Base-by-base conservation (phyloP, 225 moss, liverwort and hornwort genomes). In the Pseudisothecium myosuroides region DNA sequence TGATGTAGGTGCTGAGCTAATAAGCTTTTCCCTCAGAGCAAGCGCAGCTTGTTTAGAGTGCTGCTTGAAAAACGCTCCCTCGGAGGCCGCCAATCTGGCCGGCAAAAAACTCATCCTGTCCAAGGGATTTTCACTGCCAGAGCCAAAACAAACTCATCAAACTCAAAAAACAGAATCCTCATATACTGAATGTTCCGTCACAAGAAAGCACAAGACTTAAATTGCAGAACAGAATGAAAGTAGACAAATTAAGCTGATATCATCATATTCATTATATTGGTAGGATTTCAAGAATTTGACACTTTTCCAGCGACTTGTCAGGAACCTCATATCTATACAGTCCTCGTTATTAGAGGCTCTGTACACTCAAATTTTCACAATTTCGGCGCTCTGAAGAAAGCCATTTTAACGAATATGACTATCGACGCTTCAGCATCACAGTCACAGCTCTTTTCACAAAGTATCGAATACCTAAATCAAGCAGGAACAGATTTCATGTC, bases 11-110 rank as follows among this genome's bases (percentile, higher is more conserved):
- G 61, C 43, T n/a, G 92, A 89, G 45, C 87, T 90, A 49, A 90
- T 89, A 58, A 96, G 85, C 86, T 97, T 97, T 87, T 96, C 92
- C 91, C 92, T 95, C 69, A 97, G 78, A 60, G 93, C 88, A 90
- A 94, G 92, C 28, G 92, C 92, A 67, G 90, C 97, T 93, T 95
- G 88, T 84, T 97, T 97, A 26, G 97, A 97, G 88, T 95, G 93
- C 72, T 97, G 94, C 65, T 90, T 95, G 91, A 97, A 97, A 80
- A 92, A 97, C 2, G 95, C 95, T 34, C 96, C 96, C 94, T 97
- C 96, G 3, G 92, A 94, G 84, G 96, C 96, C 54, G 97, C 97
- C 86, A 96, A 90, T 91, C 97, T 90, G 60, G 95, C 93, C 22
- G 93, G 77, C 76, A 97, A 89, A 81, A 96, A 97, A 92, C 97